Base-by-base conservation (phyloP, 768 basidiomycete genomes). In the Leccinellum albellum region DNA sequence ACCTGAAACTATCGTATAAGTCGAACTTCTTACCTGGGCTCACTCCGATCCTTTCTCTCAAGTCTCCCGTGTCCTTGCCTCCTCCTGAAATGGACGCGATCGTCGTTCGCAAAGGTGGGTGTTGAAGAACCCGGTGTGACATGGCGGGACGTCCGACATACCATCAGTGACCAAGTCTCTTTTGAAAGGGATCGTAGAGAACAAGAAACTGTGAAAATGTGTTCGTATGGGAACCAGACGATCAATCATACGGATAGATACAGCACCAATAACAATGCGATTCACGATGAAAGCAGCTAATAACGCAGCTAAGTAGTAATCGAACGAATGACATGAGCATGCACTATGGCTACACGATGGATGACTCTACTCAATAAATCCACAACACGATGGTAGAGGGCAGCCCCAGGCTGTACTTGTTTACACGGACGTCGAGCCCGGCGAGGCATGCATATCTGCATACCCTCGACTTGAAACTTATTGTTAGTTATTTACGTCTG, bases 321-420 rank as follows among this genome's bases (percentile, higher is more conserved):
- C n/a, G 50, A 50, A 50, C 50, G 50, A 50, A 31, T 7, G 31
- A 21, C 6, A 17, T 14, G 17, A 33, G 12, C 4, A 31, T 49
- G 21, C 46, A 51, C 51, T 62, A 61, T 45, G 7, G 60, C 51
- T 61, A 61, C 60, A 60, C 40, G 20, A 42, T 20, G 12, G 17
- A n/a, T 47, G 42, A 3, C 23, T 53, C 24, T 47, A 59, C 35
- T 23, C 28, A 13, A 50, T 6, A n/a, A 35, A 29, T 46, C 6
- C 13, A 48, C 29, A 50, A 51, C 31, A 15, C 21, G 13, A 35
- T 37, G 8, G 14, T 9, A 29, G 17, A 26, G 46, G 24, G 9
- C 37, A 62, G 56, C 61, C 0, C 56, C 61, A 49, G 53, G 61
- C 61, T 51, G 42, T 12, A 51, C 20, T 37, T 13, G 31, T 8